Percentiles rank a stretch among this genome's conserved stretches.
These are phyloP conservation scores for Cercospora sp. DNA, from an alignment of 2,329 filamentous ascomycete genomes.

Conservation along the genomic window DNA sequence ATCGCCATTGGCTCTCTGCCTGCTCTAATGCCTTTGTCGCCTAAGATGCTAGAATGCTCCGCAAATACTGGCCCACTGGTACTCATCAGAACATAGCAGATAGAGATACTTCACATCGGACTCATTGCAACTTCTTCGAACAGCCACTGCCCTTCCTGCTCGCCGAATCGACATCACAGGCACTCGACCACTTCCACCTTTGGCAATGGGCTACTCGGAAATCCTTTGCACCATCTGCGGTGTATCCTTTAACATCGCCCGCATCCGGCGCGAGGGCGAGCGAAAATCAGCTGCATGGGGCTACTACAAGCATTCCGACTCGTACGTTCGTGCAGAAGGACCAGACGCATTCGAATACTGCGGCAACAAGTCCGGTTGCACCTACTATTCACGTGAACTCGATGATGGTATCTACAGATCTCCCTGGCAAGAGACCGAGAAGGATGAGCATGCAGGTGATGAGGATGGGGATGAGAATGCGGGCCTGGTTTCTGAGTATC, in stretches of 20 bases:
- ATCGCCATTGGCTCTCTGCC: neutral
- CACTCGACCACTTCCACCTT: no score
- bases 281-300: constrained; percentile 13
- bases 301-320: neutral
- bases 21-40: no score
- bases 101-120: no score
- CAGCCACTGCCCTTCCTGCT: no score
- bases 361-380: constrained; percentile 8
- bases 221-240: constrained; percentile 22
- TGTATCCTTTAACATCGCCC: constrained; percentile 20
- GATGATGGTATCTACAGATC: neutral
- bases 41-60: no score
- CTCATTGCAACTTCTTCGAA: no score
- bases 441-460: neutral
- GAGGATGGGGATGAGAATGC: neutral
- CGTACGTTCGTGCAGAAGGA: neutral
- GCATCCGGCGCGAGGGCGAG: constrained; percentile 8
- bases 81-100: no score
- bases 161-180: no score
- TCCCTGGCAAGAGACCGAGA: neutral
- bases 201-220: neutral
- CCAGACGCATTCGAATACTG: neutral
- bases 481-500: no score
- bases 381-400: neutral
- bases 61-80: no score